phyloP scores from a whole-genome alignment of 306 rosid genomes.

The Adenanthera pavonina region DNA sequence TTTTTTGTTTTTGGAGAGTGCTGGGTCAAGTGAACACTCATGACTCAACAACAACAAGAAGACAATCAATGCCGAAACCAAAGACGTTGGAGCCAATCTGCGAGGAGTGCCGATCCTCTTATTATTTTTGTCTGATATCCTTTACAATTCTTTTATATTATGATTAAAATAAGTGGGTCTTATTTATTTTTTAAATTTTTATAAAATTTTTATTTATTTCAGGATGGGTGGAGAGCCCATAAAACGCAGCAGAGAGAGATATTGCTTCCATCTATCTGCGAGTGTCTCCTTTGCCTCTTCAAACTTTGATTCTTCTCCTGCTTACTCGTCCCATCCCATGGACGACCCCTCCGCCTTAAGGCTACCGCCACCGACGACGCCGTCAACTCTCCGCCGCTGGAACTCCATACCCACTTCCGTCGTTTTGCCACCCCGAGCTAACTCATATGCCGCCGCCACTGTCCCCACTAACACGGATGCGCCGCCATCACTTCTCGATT shows the following conservation, averaged over 20 bases:
- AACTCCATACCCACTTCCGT: constrained; percentile 50
- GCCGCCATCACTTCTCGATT: constrained; percentile 37
- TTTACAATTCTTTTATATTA: too few species aligned
- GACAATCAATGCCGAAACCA: constrained; percentile 10
- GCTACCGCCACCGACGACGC: neutral
- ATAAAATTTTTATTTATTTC: too few species aligned
- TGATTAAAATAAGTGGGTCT: too few species aligned
- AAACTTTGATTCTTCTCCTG: neutral
- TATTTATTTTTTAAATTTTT: too few species aligned
- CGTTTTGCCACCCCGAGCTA: constrained; percentile 39
- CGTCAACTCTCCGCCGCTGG: constrained; percentile 43
- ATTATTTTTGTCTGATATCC: too few species aligned
- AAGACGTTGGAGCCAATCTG: constrained; percentile 3
- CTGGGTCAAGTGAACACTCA: too few species aligned
- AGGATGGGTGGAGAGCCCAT: too few species aligned
- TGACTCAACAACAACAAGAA: too few species aligned
- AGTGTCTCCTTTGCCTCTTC: neutral
- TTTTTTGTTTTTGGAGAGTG: too few species aligned
- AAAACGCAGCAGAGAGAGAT: too few species aligned
- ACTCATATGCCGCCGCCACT: constrained; percentile 4
- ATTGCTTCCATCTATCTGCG: too few species aligned
- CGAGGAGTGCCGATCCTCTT: too few species aligned
- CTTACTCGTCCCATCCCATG: constrained; percentile 29
- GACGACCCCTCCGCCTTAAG: constrained; percentile 27
- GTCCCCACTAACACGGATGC: neutral